Evolutionary conservation across 768 basidiomycete species (phyloP).

Genomic region (Russula sp.): DNA sequence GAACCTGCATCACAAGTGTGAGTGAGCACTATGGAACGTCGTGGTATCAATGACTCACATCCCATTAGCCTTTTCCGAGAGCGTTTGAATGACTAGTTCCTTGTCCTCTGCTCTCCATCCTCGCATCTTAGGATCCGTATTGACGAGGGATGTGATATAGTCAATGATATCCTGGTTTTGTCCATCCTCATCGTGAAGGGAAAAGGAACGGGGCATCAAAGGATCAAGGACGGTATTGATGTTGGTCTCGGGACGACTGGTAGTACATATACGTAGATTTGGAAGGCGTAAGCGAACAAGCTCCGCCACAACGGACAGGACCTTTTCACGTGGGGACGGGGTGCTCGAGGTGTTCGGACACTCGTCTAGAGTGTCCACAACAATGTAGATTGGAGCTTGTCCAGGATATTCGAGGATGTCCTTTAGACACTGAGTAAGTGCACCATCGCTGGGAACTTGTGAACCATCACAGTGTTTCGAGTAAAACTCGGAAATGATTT

Average conservation of each 20-base stretch:
- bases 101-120: not conserved
- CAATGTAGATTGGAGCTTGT: not conserved
- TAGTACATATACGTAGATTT: constrained; percentile 2
- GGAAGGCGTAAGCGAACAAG: not conserved
- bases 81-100: not conserved
- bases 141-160: not conserved
- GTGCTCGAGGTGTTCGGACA: not conserved
- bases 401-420: not conserved
- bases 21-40: not conserved
- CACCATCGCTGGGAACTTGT: not conserved
- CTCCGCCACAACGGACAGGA: not conserved
- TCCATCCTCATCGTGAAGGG: not conserved
- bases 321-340: not conserved
- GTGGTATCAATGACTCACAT: not conserved
- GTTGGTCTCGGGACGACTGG: constrained; percentile 1
- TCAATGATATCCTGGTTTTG: not conserved
- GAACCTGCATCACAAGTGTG: not conserved
- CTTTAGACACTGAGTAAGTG: not conserved
- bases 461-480: not conserved
- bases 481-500: not conserved
- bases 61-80: not conserved
- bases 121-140: not conserved
- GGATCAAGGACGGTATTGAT: not conserved
- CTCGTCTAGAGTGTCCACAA: constrained; percentile 7
- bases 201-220: not conserved